A percentile compares a stretch with the other conserved stretches of the same genome.
These are phyloP conservation scores for Hanseniaspora occidentalis DNA, from an alignment of 805 yeast species.

Conservation along the genomic window DNA sequence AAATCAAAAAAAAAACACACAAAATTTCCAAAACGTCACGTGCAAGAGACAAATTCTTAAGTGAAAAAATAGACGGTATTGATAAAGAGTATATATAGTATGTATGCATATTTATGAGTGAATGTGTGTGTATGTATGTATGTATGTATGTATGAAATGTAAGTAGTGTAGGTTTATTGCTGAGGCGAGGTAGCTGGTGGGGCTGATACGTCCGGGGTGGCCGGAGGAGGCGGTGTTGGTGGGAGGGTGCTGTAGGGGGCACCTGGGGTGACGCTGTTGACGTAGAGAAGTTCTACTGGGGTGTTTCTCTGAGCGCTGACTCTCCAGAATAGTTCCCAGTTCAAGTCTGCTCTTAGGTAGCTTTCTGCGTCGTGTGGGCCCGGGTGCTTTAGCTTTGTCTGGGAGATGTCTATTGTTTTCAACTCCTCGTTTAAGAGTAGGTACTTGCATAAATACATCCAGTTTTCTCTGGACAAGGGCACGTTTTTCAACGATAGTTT, in stretches of 20 bases:
- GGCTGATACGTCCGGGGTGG: slow-evolving; percentile 1
- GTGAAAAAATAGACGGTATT: no score
- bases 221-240: slow-evolving; percentile 2
- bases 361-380: slow-evolving; percentile 12
- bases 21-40: no score
- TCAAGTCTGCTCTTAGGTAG: slow-evolving; percentile 57
- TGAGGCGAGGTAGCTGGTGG: not conserved
- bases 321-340: slow-evolving; percentile 60
- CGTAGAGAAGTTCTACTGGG: slow-evolving; percentile 2
- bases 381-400: slow-evolving; percentile 33
- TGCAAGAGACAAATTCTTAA: no score
- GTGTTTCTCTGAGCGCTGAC: slow-evolving; percentile 2
- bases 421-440: slow-evolving; percentile 44
- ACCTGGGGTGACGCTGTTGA: slow-evolving; percentile 7
- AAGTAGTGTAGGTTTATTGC: no score
- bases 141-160: no score
- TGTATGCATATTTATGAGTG: no score
- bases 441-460: slow-evolving; percentile 72
- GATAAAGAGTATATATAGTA: no score
- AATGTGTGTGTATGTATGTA: no score
- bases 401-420: slow-evolving; percentile 57
- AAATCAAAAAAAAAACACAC: no score
- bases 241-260: slow-evolving; percentile 6
- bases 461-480: slow-evolving; percentile 55
- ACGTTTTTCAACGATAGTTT: slow-evolving; percentile 72